Percentiles rank a stretch among this genome's conserved stretches.
These are phyloP conservation scores for Trichoderma polysporum DNA, from an alignment of 2,329 filamentous ascomycete species.

Conservation along the genomic window DNA sequence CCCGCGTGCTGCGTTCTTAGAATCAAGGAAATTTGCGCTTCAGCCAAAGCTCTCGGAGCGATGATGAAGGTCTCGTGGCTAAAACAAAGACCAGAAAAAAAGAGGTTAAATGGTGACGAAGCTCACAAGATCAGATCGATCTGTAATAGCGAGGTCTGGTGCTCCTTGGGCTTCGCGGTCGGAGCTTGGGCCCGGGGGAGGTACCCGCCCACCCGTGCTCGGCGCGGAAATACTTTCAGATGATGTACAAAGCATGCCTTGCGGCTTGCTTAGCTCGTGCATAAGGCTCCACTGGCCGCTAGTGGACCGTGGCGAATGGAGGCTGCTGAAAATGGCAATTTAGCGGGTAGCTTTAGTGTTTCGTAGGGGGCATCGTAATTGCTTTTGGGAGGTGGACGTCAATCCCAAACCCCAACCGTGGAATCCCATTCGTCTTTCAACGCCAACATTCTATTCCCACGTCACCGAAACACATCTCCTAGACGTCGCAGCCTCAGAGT, in stretches of 20 bases:
- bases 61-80: not conserved
- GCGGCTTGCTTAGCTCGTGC: conserved; percentile 9
- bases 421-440: not conserved
- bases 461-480: not conserved
- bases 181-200: conserved; percentile 16
- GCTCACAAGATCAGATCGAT: conserved; percentile 14
- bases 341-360: conserved; percentile 17
- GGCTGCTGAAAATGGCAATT: conserved; percentile 15
- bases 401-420: conserved; percentile 6
- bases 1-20: not conserved
- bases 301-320: not conserved
- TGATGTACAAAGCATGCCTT: conserved; percentile 14
- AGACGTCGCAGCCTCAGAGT: not conserved
- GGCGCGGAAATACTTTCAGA: conserved; percentile 18
- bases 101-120: conserved; percentile 11
- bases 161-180: conserved; percentile 8
- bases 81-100: not conserved
- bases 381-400: not conserved
- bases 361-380: not conserved
- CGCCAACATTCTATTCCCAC: not conserved
- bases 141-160: not conserved
- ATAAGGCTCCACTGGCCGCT: conserved; percentile 13
- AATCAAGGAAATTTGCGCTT: not conserved
- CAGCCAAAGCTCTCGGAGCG: not conserved
- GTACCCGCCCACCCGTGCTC: conserved; percentile 11